Percentiles rank a stretch among this genome's conserved stretches.
These are phyloP conservation scores for Thielaviopsis ethacetica DNA, from an alignment of 2,329 filamentous ascomycete species.

Conservation along the genomic window DNA sequence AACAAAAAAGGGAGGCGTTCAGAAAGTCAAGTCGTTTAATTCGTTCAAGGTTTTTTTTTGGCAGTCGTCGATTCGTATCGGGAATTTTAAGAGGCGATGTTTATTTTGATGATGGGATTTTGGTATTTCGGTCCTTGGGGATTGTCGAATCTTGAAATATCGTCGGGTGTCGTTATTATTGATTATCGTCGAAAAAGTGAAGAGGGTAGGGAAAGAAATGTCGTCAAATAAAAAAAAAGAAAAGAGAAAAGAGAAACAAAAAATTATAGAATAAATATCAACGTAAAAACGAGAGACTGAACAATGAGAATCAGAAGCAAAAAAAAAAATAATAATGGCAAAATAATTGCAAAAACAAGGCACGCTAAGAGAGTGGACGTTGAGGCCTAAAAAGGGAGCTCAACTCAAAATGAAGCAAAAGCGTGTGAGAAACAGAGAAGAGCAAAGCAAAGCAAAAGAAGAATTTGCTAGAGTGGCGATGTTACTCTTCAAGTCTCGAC, in stretches of 20 bases:
- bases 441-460: background rate
- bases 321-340: background rate
- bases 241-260: slow-evolving; percentile 9
- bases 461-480: background rate
- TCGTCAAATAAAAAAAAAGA: slow-evolving; percentile 3
- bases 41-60: background rate
- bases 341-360: slow-evolving; percentile 4
- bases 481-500: background rate
- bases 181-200: background rate
- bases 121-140: background rate
- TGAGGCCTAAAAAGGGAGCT: slow-evolving; percentile 6
- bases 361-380: slow-evolving; percentile 10
- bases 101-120: background rate
- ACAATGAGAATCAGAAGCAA: background rate
- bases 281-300: background rate
- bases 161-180: background rate
- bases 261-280: slow-evolving; percentile 3
- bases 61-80: background rate
- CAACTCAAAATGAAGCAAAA: slow-evolving; percentile 2
- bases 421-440: background rate
- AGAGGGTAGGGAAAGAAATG: background rate
- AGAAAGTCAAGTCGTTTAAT: background rate
- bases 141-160: background rate
- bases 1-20: background rate
- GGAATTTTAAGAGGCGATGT: background rate